Percentiles rank a stretch among this genome's conserved stretches.
Evolutionary conservation across 2,329 filamentous ascomycete species (phyloP).

Genomic region (Hypoxylon sp.): DNA sequence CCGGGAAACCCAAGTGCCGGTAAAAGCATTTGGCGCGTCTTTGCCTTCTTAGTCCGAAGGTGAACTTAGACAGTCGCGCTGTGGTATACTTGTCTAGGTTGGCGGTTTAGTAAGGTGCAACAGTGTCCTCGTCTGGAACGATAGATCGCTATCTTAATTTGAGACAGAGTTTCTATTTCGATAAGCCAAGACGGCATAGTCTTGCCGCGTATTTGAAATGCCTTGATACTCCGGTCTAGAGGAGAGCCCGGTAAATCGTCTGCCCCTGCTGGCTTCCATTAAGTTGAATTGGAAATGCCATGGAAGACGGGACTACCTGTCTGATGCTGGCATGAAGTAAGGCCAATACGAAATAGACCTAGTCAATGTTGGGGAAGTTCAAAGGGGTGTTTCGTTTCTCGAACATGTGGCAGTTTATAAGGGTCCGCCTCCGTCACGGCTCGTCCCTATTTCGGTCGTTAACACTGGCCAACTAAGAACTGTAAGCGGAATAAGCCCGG

Average conservation of each 20-base stretch:
- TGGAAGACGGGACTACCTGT: constrained; percentile 1
- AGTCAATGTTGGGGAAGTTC: constrained; percentile 21
- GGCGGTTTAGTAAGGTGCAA: constrained; percentile 4
- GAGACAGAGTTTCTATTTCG: constrained; percentile 11
- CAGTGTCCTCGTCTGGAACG: neutral
- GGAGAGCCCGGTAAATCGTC: constrained; percentile 13
- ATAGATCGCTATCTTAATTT: constrained; percentile 4
- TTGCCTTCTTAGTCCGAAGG: neutral
- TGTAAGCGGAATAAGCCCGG: constrained; percentile 30
- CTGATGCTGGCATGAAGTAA: constrained; percentile 11
- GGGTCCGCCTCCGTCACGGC: constrained; percentile 29
- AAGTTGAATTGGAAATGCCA: constrained; percentile 5
- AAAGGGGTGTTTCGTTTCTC: constrained; percentile 24
- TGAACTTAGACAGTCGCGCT: neutral
- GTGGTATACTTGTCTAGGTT: neutral
- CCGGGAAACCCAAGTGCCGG: constrained; percentile 3
- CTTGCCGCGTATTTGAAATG: constrained; percentile 3
- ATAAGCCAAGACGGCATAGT: constrained; percentile 5
- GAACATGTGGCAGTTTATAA: constrained; percentile 24
- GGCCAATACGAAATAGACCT: constrained; percentile 15
- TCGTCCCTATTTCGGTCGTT: constrained; percentile 48
- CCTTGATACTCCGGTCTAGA: neutral
- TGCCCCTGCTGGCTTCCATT: constrained; percentile 1
- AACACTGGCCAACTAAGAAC: constrained; percentile 37
- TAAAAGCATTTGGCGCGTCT: neutral